phyloP scores from a whole-genome alignment of 257 asterid species.

The Primulina eburnea region DNA sequence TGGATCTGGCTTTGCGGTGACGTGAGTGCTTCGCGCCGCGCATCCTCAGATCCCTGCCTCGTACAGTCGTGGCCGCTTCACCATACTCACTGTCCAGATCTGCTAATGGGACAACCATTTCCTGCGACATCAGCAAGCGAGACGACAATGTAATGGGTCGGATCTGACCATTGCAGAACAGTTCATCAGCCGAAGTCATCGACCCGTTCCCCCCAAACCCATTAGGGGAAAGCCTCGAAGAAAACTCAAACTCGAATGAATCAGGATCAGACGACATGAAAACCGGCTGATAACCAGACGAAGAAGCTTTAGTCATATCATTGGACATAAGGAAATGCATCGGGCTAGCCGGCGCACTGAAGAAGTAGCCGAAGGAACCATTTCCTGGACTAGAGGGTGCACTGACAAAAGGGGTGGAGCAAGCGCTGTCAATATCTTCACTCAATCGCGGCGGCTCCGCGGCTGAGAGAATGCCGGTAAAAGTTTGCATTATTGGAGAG shows the following conservation, averaged over 20 bases:
- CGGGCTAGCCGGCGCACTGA: slow-evolving; percentile 67
- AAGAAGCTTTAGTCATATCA: slow-evolving; percentile 12
- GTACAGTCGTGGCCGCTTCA: background rate
- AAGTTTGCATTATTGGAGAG: slow-evolving; percentile 36
- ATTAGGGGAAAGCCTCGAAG: slow-evolving; percentile 39
- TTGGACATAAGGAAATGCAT: slow-evolving; percentile 42
- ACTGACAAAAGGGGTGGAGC: slow-evolving; percentile 62
- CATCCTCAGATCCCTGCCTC: slow-evolving; percentile 48
- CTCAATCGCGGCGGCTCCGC: slow-evolving; percentile 47
- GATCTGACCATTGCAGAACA: slow-evolving; percentile 63
- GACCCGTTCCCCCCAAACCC: slow-evolving; percentile 32
- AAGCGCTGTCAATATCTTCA: slow-evolving; percentile 48
- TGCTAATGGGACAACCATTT: slow-evolving; percentile 12
- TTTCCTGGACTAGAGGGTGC: slow-evolving; percentile 54
- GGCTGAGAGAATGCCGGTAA: slow-evolving; percentile 26
- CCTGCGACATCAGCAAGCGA: slow-evolving; percentile 44
- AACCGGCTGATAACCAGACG: slow-evolving; percentile 33
- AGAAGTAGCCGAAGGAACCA: slow-evolving; percentile 48
- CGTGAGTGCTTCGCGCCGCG: slow-evolving; percentile 31
- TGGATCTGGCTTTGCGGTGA: slow-evolving; percentile 57
- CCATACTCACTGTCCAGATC: slow-evolving; percentile 29
- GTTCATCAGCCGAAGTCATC: slow-evolving; percentile 57
- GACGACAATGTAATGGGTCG: slow-evolving; percentile 52
- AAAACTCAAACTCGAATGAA: slow-evolving; percentile 59
- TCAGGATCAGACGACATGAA: slow-evolving; percentile 44